These are phyloP conservation scores for Dillenia turbinata DNA, from an alignment of 164 flowering plant genomes.

Conservation along the genomic window DNA sequence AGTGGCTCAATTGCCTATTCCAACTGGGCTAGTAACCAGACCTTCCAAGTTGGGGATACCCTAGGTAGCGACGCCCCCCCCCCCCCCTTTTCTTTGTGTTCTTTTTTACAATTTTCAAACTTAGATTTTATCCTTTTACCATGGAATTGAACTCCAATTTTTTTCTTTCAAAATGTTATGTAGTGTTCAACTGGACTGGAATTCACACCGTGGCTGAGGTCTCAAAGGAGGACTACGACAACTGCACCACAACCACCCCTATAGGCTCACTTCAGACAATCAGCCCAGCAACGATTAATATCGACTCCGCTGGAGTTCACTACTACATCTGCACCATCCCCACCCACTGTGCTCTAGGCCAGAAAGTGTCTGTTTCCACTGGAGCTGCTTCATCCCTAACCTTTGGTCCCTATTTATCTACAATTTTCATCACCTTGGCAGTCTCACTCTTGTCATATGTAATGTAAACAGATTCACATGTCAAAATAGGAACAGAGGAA, in stretches of 20 bases:
- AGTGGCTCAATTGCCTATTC: constrained; percentile 3
- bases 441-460: too few species aligned
- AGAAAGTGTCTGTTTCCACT: constrained; percentile 13
- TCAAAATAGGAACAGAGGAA: too few species aligned
- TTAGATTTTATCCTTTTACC: too few species aligned
- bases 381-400: neutral
- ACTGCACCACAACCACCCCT: constrained; percentile 18
- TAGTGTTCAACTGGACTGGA: constrained; percentile 30
- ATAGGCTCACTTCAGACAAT: neutral
- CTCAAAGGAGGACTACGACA: constrained; percentile 17
- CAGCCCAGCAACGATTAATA: constrained; percentile 18
- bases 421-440: neutral
- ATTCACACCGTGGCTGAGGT: constrained; percentile 28
- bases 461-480: too few species aligned
- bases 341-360: constrained; percentile 21
- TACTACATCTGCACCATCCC: constrained; percentile 27
- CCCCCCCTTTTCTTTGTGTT: neutral
- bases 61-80: constrained; percentile 15
- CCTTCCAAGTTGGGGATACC: constrained; percentile 18
- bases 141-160: too few species aligned
- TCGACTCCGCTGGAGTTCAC: constrained; percentile 19
- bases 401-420: constrained; percentile 4
- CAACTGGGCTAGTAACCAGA: constrained; percentile 13
- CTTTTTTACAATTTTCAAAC: neutral
- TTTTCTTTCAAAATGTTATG: neutral